Conservation (phyloP, 2,329 filamentous ascomycete genomes). For the Xylogone sp. region DNA sequence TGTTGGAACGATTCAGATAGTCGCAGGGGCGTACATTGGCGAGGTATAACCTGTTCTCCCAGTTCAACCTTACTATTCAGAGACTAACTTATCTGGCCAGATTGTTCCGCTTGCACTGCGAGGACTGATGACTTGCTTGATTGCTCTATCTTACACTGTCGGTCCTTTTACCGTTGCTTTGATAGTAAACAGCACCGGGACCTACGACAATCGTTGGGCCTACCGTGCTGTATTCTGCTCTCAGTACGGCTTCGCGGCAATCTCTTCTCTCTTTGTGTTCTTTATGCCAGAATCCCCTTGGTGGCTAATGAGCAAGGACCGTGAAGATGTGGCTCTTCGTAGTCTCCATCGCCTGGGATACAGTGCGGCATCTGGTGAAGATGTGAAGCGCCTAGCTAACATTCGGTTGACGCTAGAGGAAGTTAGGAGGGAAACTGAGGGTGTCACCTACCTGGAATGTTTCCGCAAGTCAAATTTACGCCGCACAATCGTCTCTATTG, state of each 20-base stretch:
- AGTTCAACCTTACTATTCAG: neutral
- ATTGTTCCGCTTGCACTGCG: conserved; percentile 24
- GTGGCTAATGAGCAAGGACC: conserved; percentile 42
- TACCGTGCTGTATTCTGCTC: conserved; percentile 30
- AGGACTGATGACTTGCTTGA: conserved; percentile 24
- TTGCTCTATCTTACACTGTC: conserved; percentile 27
- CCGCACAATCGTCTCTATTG: conserved; percentile 15
- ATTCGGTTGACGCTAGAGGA: conserved; percentile 21
- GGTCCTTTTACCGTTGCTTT: conserved; percentile 29
- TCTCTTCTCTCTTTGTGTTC: conserved; percentile 26
- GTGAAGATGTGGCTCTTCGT: conserved; percentile 40
- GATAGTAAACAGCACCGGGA: conserved; percentile 29
- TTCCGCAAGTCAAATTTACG: conserved; percentile 15
- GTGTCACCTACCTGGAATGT: conserved; percentile 21
- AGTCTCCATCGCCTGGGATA: conserved; percentile 5
- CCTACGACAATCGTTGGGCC: conserved; percentile 27
- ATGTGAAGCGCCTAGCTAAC: conserved; percentile 13
- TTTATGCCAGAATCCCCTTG: conserved; percentile 40
- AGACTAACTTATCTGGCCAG: neutral
- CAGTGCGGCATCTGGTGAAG: conserved; percentile 12
- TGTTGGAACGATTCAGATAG: conserved; percentile 42
- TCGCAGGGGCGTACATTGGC: conserved; percentile 42
- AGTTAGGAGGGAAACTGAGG: conserved; percentile 16
- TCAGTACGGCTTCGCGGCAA: conserved; percentile 30
- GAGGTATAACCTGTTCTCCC: conserved; percentile 28